Conservation (phyloP, 1,284 basidiomycete species). For the Moniliophthora roreri region DNA sequence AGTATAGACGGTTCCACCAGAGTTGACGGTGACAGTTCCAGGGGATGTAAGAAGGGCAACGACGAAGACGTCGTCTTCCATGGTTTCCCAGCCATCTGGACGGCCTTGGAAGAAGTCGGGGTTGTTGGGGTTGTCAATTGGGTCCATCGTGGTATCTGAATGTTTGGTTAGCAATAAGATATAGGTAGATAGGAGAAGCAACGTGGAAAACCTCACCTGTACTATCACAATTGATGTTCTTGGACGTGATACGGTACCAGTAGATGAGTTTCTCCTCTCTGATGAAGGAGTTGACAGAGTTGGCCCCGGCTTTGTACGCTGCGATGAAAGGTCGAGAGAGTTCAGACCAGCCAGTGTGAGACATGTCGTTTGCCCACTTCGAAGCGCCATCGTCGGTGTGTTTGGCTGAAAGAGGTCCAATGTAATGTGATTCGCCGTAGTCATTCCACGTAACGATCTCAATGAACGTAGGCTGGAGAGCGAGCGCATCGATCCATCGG, state of each 20-base stretch:
- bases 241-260: slow-evolving; percentile 23
- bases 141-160: no score
- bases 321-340: slow-evolving; percentile 25
- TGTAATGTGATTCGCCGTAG: slow-evolving; percentile 24
- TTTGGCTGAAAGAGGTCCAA: slow-evolving; percentile 20
- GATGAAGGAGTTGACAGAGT: slow-evolving; percentile 18
- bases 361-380: slow-evolving; percentile 26
- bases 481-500: slow-evolving; percentile 28
- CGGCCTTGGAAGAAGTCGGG: slow-evolving; percentile 21
- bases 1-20: slow-evolving; percentile 26
- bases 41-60: slow-evolving; percentile 27
- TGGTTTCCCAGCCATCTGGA: slow-evolving; percentile 30
- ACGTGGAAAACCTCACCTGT: no score
- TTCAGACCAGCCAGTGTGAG: slow-evolving; percentile 23
- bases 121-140: slow-evolving; percentile 22
- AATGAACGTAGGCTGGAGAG: slow-evolving; percentile 35
- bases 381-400: slow-evolving; percentile 24
- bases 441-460: slow-evolving; percentile 37
- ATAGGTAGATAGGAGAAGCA: no score
- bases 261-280: slow-evolving; percentile 22
- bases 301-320: slow-evolving; percentile 23
- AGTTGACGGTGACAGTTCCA: slow-evolving; percentile 29
- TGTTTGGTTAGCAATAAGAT: no score
- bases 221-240: slow-evolving; percentile 21
- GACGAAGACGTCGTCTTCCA: slow-evolving; percentile 31